Conservation (phyloP, 352 stramenopile species). For the Phytophthora multivora region DNA sequence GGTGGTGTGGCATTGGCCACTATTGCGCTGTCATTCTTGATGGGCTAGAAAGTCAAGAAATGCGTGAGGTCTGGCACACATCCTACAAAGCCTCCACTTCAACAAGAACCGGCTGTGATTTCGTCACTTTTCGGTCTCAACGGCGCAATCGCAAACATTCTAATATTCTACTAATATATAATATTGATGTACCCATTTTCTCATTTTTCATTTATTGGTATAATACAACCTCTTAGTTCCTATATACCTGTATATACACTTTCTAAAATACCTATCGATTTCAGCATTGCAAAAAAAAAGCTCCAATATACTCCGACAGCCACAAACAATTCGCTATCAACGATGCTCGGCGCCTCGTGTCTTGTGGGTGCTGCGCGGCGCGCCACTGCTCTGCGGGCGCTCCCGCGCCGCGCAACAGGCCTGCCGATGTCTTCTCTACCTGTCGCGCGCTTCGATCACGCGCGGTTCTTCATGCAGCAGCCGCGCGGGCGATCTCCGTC, state of each 20-base stretch:
- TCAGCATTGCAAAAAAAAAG: too few relatives aligned
- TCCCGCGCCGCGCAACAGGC: neutral
- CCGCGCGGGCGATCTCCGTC: conserved; percentile 14
- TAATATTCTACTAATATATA: neutral
- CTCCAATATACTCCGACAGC: conserved; percentile 14
- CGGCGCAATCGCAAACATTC: neutral
- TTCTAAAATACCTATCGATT: neutral
- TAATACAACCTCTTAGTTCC: neutral
- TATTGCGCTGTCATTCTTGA: conserved; percentile 20
- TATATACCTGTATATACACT: neutral
- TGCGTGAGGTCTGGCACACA: too few relatives aligned
- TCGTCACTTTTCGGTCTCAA: too few relatives aligned
- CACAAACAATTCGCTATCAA: conserved; percentile 8
- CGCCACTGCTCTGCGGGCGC: neutral
- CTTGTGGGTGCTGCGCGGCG: conserved; percentile 8
- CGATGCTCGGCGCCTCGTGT: conserved; percentile 25
- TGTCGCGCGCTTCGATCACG: neutral
- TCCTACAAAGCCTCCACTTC: neutral
- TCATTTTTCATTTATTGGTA: too few relatives aligned
- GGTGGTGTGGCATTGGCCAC: conserved; percentile 9
- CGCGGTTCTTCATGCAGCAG: conserved; percentile 21
- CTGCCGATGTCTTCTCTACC: conserved; percentile 1
- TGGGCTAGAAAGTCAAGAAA: conserved; percentile 10
- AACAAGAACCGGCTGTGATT: neutral
- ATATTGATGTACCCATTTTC: neutral